Conservation (phyloP, 345 rosid genomes). For the Ceriops zippeliana region DNA sequence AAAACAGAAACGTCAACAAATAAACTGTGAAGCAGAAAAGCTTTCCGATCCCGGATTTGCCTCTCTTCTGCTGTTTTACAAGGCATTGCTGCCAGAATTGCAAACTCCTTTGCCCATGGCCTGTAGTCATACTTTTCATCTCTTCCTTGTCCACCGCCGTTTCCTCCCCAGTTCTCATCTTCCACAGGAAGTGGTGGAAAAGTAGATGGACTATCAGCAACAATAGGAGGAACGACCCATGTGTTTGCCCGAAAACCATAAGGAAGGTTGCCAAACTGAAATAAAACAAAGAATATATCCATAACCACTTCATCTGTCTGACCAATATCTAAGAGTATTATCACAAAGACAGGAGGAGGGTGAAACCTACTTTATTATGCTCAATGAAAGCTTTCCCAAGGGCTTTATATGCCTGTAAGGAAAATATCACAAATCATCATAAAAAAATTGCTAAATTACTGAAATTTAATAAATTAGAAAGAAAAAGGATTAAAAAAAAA, state of each 20-base stretch:
- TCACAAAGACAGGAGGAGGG: neutral
- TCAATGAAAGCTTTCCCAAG: slow-evolving; percentile 32
- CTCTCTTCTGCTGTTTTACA: slow-evolving; percentile 38
- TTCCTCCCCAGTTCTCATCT: slow-evolving; percentile 39
- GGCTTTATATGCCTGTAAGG: slow-evolving; percentile 28
- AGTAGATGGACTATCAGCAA: slow-evolving; percentile 31
- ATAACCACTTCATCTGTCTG: neutral
- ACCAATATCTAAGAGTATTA: neutral
- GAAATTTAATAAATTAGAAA: neutral
- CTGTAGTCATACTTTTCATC: slow-evolving; percentile 24
- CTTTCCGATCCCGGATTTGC: slow-evolving; percentile 33
- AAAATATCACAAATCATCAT: neutral
- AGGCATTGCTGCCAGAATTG: slow-evolving; percentile 33
- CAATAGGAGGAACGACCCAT: slow-evolving; percentile 36
- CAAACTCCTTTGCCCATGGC: slow-evolving; percentile 37
- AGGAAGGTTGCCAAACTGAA: slow-evolving; percentile 38
- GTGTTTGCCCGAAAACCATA: slow-evolving; percentile 37
- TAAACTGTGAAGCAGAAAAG: slow-evolving; percentile 34
- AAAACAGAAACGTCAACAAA: slow-evolving; percentile 34
- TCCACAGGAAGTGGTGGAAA: slow-evolving; percentile 32
- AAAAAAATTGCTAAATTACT: neutral
- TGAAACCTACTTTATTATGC: slow-evolving; percentile 26
- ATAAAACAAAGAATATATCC: neutral
- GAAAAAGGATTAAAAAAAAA: too few species aligned
- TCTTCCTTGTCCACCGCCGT: slow-evolving; percentile 36